Base-by-base conservation (phyloP, 306 rosid species). In the Clitoria ternatea region DNA sequence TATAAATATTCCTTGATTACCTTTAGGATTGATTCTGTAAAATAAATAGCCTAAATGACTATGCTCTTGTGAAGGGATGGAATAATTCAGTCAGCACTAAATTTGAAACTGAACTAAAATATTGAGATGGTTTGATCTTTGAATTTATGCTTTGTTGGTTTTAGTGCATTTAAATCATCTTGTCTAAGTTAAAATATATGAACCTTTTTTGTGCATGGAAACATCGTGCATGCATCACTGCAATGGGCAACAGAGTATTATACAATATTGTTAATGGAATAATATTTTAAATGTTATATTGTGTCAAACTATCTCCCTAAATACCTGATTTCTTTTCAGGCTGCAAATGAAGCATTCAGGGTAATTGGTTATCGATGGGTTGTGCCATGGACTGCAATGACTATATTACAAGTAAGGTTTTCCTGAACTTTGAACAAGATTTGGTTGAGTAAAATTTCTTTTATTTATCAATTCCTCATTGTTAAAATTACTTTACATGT, bases 301-400 rank as follows among this genome's bases (percentile, higher is more conserved):
- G 19, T 45, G 22, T 15, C 60, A 61, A 36, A 72, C 56, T 52
- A 14, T 61, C 74, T 36, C 59, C 48, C 43, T 12, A 62, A 57
- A 37, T 42, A 32, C 40, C 72, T 13, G 29, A 24, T 77, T 30
- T 57, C 63, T 43, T 75, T 79, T 78, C 94, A 92, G 97, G 85
- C 72, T 59, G 83, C 87, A 42, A 82, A 79, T 70, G 80, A 85
- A 50, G 74, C 68, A 48, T 66, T 59, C 56, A 79, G 74, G 72
- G 89, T 80, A 56, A 63, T 90, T 73, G 95, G 91, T 33, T 29
- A 79, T 45, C 82, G 75, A 43, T 95, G 99, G 99, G 83, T 83
- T 77, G 97, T 94, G 75, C 97, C 99, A 7, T 94, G 99, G 97
- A 75, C 80, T 43, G 96, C 88, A 29, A 79, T 85, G 79, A 95